Evolutionary conservation across 2,329 filamentous ascomycete species (phyloP), one percentile per base, ranked within the genome.

Genomic region (Aspergillus piperis): DNA sequence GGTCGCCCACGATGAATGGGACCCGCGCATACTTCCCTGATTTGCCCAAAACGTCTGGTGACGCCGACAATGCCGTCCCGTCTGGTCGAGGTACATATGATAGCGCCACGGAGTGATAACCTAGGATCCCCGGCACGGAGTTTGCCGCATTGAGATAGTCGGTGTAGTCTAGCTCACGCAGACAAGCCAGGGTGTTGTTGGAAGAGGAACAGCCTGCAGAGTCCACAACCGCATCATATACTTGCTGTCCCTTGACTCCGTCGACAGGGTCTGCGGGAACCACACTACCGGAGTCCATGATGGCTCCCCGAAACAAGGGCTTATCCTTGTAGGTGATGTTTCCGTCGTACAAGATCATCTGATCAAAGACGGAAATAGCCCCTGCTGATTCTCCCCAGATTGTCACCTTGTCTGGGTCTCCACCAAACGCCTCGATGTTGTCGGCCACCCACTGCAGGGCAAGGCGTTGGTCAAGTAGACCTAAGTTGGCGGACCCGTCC

Each of bases 381-480:
- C 88, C 88, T 0, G 89, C 88, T 2, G 84, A 87, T 71, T 93
- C 87, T 25, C 90, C 90, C 88, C 88, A 92, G 61, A 94, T 88
- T 0, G 90, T 93, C 5, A 93, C 89, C 72, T 89, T 90, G n/a
- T 81, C 79, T 0, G 90, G 88, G 71, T 94, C 90, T 13, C 91
- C 91, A 8, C 91, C 91, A 70, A 95, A 96, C 0, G 85, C 81
- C 1, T 79, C 86, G 59, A 94, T 91, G 65, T 93, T 91, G 67
- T 91, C 89, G 7, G 88, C 86, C 1, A 91, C 84, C 90, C 90
- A 94, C 71, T 92, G 77, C 6, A 94, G 79, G 0, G 84, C 90
- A 64, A 90, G 81, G 36, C 89, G 82, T 68, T 93, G 90, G 68
- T 94, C 90, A 0, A 90, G 80, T 3, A 91, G 81, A 3, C 90